Percentiles rank a stretch among this genome's conserved stretches.
Conservation (phyloP, 495 filamentous ascomycete species). For the Penicillium bialowiezense region DNA sequence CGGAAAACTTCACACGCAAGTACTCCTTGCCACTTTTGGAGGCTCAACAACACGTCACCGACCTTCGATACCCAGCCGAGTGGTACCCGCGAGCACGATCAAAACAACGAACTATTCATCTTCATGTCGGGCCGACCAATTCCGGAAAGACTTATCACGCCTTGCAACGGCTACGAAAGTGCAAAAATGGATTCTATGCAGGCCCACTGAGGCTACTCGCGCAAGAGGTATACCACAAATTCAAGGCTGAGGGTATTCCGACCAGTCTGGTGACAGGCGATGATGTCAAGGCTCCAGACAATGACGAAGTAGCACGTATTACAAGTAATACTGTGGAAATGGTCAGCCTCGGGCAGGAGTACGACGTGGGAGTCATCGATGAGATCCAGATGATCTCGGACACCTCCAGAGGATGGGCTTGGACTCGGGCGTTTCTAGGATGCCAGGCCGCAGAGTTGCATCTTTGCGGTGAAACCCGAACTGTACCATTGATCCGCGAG, state of each 20-base stretch:
- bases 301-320: constrained; percentile 49
- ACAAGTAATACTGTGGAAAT: constrained; percentile 95
- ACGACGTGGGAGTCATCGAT: constrained; percentile 94
- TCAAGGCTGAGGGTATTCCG: constrained; percentile 68
- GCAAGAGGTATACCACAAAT: constrained; percentile 84
- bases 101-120: constrained; percentile 76
- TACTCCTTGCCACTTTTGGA: constrained; percentile 48
- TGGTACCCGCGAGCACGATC: constrained; percentile 84
- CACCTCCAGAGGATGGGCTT: constrained; percentile 83
- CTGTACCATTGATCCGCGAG: constrained; percentile 73
- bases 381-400: constrained; percentile 98
- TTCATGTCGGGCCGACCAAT: constrained; percentile 97
- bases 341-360: constrained; percentile 64
- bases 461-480: constrained; percentile 86
- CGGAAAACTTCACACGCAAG: constrained; percentile 39
- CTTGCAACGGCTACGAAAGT: constrained; percentile 76
- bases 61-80: constrained; percentile 80
- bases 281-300: constrained; percentile 62
- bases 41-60: constrained; percentile 65
- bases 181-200: constrained; percentile 79
- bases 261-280: constrained; percentile 91
- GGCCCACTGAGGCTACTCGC: constrained; percentile 88
- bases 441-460: constrained; percentile 84
- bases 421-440: constrained; percentile 91
- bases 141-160: constrained; percentile 98